phyloP scores from a whole-genome alignment of 768 basidiomycete species.

The Phlegmacium glaucopus region DNA sequence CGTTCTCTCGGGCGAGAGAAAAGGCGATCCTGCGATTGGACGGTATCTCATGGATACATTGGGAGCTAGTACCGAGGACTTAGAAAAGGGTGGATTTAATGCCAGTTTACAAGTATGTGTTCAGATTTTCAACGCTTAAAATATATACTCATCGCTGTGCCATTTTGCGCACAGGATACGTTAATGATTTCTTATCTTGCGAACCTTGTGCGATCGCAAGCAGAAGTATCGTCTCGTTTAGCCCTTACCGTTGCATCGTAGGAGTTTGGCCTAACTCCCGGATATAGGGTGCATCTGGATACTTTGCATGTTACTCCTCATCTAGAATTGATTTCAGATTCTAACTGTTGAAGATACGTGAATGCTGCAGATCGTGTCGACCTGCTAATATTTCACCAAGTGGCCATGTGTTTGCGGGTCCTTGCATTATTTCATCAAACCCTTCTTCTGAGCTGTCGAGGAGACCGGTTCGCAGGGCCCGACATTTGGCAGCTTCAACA shows the following conservation, averaged over 20 bases:
- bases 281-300: slow-evolving; percentile 11
- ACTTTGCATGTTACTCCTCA: slow-evolving; percentile 9
- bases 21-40: slow-evolving; percentile 84
- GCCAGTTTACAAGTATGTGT: slow-evolving; percentile 62
- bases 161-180: slow-evolving; percentile 56
- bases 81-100: slow-evolving; percentile 74
- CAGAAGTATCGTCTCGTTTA: slow-evolving; percentile 86
- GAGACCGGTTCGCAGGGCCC: slow-evolving; percentile 46
- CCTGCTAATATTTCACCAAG: slow-evolving; percentile 88
- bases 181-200: slow-evolving; percentile 95
- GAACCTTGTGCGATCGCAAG: slow-evolving; percentile 89
- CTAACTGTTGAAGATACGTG: slow-evolving; percentile 92
- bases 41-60: slow-evolving; percentile 89
- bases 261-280: slow-evolving; percentile 3
- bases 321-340: slow-evolving; percentile 11
- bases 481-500: slow-evolving; percentile 42
- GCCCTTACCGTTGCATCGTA: slow-evolving; percentile 62
- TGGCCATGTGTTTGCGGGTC: slow-evolving; percentile 93
- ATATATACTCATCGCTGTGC: slow-evolving; percentile 9
- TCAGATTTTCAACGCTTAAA: not conserved
- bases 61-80: slow-evolving; percentile 63
- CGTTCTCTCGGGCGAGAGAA: slow-evolving; percentile 72
- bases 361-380: slow-evolving; percentile 93
- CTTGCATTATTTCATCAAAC: slow-evolving; percentile 42
- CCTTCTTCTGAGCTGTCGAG: slow-evolving; percentile 18